Evolutionary conservation across 2,329 filamentous ascomycete species (phyloP).

Genomic region (Ophiostoma himal-ulmi): DNA sequence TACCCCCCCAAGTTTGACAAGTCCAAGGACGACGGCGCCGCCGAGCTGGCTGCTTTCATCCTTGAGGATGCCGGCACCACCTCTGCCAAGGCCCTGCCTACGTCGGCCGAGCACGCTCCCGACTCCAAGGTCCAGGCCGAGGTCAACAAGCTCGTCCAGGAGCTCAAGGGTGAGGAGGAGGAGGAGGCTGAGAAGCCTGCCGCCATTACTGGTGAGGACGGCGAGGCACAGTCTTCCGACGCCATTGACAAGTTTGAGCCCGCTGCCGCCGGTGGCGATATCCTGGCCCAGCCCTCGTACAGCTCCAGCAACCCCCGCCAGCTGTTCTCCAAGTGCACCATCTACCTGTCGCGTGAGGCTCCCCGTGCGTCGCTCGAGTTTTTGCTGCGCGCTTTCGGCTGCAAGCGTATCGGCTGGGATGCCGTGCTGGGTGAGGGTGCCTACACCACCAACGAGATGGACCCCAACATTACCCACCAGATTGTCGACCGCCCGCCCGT

Average conservation of each 20-base stretch:
- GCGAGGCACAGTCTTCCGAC: slow-evolving; percentile 46
- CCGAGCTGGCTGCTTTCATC: slow-evolving; percentile 84
- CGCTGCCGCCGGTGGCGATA: slow-evolving; percentile 74
- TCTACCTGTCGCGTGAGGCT: slow-evolving; percentile 91
- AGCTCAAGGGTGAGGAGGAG: slow-evolving; percentile 49
- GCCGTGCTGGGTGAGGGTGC: slow-evolving; percentile 82
- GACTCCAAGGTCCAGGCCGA: slow-evolving; percentile 59
- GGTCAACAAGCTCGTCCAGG: slow-evolving; percentile 63
- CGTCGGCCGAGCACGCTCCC: slow-evolving; percentile 40
- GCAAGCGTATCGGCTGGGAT: slow-evolving; percentile 95
- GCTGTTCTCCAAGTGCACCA: slow-evolving; percentile 83
- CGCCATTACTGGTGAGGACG: slow-evolving; percentile 39
- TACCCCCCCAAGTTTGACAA: slow-evolving; percentile 94
- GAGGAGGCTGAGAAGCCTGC: slow-evolving; percentile 34
- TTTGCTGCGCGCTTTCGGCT: slow-evolving; percentile 86
- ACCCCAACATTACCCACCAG: slow-evolving; percentile 90
- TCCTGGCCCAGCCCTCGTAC: slow-evolving; percentile 70
- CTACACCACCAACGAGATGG: slow-evolving; percentile 82
- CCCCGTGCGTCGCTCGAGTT: slow-evolving; percentile 88
- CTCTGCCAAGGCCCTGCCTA: slow-evolving; percentile 51
- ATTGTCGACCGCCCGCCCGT: slow-evolving; percentile 85
- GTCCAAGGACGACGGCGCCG: slow-evolving; percentile 79
- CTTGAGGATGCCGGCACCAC: slow-evolving; percentile 68
- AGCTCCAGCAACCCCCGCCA: slow-evolving; percentile 60
- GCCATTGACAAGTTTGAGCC: slow-evolving; percentile 89